These are phyloP conservation scores for Aspergillus calidoustus DNA, from an alignment of 2,329 filamentous ascomycete genomes.

Conservation along the genomic window DNA sequence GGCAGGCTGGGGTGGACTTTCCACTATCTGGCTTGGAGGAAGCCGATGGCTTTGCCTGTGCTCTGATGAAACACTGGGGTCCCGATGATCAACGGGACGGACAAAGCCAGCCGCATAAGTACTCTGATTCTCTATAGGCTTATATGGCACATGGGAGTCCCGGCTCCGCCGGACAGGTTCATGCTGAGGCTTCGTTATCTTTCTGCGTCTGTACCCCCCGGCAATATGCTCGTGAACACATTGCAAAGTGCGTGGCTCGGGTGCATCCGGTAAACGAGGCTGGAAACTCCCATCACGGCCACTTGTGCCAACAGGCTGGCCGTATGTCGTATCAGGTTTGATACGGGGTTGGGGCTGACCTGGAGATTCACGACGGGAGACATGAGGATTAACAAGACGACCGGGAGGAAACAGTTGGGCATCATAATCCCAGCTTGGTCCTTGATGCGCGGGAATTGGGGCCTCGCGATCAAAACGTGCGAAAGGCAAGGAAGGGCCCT, in stretches of 20 bases:
- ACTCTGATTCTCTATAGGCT: slow-evolving; percentile 28
- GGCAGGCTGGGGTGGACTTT: slow-evolving; percentile 21
- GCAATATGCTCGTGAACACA: slow-evolving; percentile 25
- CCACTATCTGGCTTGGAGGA: slow-evolving; percentile 22
- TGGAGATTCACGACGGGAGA: slow-evolving; percentile 16
- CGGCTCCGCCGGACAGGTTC: slow-evolving; percentile 21
- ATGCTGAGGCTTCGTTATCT: slow-evolving; percentile 18
- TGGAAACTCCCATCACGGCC: slow-evolving; percentile 25
- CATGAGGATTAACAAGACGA: slow-evolving; percentile 14
- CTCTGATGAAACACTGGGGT: slow-evolving; percentile 26
- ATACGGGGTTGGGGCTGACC: slow-evolving; percentile 18
- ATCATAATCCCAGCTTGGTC: slow-evolving; percentile 22
- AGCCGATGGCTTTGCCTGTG: slow-evolving; percentile 25
- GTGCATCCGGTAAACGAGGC: slow-evolving; percentile 20
- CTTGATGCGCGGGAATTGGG: slow-evolving; percentile 25
- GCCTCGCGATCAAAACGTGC: slow-evolving; percentile 23
- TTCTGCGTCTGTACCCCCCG: slow-evolving; percentile 16
- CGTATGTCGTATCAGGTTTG: slow-evolving; percentile 23
- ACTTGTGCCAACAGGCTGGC: slow-evolving; percentile 24
- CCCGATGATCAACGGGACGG: slow-evolving; percentile 37
- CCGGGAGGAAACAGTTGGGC: slow-evolving; percentile 23
- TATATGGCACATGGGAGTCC: slow-evolving; percentile 26
- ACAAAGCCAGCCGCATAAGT: slow-evolving; percentile 45
- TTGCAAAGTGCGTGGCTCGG: slow-evolving; percentile 25
- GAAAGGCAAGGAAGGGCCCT: slow-evolving; percentile 20